Conservation (phyloP, 345 rosid species). For the Euphorbia peplus region DNA sequence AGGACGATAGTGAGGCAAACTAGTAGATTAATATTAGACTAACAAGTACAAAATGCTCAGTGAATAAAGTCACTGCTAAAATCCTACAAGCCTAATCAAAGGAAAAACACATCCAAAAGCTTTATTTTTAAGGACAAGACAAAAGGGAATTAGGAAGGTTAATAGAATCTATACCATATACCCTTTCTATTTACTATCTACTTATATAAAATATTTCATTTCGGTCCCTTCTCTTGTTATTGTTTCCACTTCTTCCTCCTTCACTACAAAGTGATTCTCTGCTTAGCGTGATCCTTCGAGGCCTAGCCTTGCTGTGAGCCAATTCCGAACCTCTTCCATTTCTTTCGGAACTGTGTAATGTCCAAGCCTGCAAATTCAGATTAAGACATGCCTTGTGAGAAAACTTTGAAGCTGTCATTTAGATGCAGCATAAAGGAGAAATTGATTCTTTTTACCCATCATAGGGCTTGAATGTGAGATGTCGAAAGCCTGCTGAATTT, state of each 20-base stretch:
- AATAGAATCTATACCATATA: slow-evolving; percentile 39
- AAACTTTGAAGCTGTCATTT: not conserved
- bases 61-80: slow-evolving; percentile 15
- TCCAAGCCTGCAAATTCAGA: slow-evolving; percentile 62
- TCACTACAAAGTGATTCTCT: slow-evolving; percentile 13
- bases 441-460: slow-evolving; percentile 51
- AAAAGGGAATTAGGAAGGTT: slow-evolving; percentile 28
- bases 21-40: not conserved
- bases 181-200: slow-evolving; percentile 21
- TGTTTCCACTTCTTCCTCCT: slow-evolving; percentile 21
- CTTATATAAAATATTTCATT: slow-evolving; percentile 9
- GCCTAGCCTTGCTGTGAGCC: slow-evolving; percentile 68
- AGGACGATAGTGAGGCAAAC: not conserved
- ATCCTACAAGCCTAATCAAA: slow-evolving; percentile 16
- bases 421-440: not conserved
- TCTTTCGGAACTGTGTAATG: slow-evolving; percentile 88
- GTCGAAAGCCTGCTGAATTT: slow-evolving; percentile 61
- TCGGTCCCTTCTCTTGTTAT: slow-evolving; percentile 16
- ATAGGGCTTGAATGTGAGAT: slow-evolving; percentile 58
- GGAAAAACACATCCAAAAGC: slow-evolving; percentile 22
- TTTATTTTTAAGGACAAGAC: slow-evolving; percentile 29
- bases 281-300: slow-evolving; percentile 57
- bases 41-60: slow-evolving; percentile 16
- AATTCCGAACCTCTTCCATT: slow-evolving; percentile 70
- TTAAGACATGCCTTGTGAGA: not conserved